Conservation (phyloP, 2,329 filamentous ascomycete species). For the Fusarium luffae region DNA sequence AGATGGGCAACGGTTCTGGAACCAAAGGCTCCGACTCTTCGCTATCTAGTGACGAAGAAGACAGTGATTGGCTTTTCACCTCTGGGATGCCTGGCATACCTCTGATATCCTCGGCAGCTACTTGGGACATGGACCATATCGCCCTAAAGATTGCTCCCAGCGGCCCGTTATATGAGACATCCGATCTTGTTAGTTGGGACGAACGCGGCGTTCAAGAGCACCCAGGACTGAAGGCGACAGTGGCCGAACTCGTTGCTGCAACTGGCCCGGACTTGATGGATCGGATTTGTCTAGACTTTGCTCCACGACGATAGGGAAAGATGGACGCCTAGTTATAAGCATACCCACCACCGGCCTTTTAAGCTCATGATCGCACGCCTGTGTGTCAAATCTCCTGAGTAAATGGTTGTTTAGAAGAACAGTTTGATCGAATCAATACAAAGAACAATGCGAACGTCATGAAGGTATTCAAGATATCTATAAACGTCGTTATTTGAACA, state of each 20-base stretch:
- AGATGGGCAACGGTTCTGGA: conserved; percentile 7
- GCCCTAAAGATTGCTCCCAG: conserved; percentile 60
- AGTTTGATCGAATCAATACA: neutral
- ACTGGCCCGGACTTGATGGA: conserved; percentile 70
- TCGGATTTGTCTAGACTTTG: conserved; percentile 69
- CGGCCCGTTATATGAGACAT: conserved; percentile 54
- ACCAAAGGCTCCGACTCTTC: conserved; percentile 1
- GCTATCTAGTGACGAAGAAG: conserved; percentile 37
- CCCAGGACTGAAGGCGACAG: conserved; percentile 66
- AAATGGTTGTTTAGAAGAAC: neutral
- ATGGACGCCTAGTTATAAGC: neutral
- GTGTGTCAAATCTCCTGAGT: neutral
- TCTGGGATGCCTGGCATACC: conserved; percentile 76
- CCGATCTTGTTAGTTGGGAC: conserved; percentile 71
- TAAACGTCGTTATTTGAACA: neutral
- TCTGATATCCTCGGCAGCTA: conserved; percentile 62
- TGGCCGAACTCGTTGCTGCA: conserved; percentile 75
- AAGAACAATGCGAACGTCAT: neutral
- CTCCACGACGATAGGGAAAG: conserved; percentile 3
- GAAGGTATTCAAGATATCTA: neutral
- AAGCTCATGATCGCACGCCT: neutral
- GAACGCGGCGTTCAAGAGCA: conserved; percentile 60
- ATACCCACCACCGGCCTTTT: neutral
- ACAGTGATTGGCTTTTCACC: conserved; percentile 59
- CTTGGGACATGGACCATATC: conserved; percentile 69